These are phyloP conservation scores for Xylaria sp. DNA, from an alignment of 2,329 filamentous ascomycete genomes.

Conservation along the genomic window DNA sequence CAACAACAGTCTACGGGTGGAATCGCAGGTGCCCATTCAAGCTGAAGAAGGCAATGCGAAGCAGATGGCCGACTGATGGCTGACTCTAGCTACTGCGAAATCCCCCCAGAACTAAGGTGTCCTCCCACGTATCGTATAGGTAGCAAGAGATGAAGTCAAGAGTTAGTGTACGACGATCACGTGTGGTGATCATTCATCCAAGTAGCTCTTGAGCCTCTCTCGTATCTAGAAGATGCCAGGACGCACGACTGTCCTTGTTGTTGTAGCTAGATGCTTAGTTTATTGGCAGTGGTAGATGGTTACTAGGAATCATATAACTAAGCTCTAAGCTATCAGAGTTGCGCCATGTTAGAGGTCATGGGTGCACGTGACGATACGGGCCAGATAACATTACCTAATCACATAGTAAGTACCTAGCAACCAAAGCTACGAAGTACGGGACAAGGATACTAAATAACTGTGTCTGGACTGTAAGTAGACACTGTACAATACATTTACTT, in stretches of 20 bases:
- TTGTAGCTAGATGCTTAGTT: background rate
- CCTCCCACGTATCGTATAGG: constrained; percentile 22
- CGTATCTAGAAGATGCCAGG: constrained; percentile 10
- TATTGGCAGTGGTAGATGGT: constrained; percentile 3
- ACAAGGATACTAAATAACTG: background rate
- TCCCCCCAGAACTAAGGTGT: constrained; percentile 20
- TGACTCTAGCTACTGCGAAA: constrained; percentile 37
- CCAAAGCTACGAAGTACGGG: background rate
- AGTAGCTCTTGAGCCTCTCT: constrained; percentile 16
- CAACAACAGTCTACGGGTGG: constrained; percentile 38
- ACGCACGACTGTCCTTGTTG: background rate
- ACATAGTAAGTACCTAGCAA: background rate
- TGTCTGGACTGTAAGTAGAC: constrained; percentile 4
- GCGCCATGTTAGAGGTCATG: constrained; percentile 23
- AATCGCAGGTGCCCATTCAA: constrained; percentile 36
- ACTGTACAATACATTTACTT: constrained; percentile 10
- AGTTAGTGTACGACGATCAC: constrained; percentile 22
- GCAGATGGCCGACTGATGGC: constrained; percentile 32
- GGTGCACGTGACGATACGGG: constrained; percentile 33
- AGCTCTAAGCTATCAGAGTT: background rate
- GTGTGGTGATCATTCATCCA: constrained; percentile 17
- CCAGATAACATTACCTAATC: constrained; percentile 21
- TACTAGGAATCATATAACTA: background rate
- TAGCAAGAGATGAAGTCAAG: constrained; percentile 13
- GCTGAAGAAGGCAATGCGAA: constrained; percentile 34